phyloP scores from a whole-genome alignment of 352 stramenopile species.

The Aphanomyces astaci region DNA sequence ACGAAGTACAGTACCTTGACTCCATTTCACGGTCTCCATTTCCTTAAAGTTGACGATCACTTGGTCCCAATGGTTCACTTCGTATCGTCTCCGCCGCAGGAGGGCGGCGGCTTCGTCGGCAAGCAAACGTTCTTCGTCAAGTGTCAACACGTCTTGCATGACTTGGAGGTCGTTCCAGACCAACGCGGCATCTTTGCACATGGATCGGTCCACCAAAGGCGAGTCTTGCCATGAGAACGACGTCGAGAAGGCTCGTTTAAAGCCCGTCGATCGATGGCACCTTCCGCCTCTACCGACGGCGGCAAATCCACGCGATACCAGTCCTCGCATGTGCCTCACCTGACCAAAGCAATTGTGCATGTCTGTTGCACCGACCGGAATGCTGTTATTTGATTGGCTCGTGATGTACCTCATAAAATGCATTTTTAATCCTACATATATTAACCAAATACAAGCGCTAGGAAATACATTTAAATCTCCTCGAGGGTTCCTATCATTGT shows the following conservation, averaged over 20 bases:
- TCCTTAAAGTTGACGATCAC: constrained; percentile 85
- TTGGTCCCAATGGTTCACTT: constrained; percentile 77
- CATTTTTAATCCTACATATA: neutral
- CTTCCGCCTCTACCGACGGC: no score
- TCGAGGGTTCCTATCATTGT: neutral
- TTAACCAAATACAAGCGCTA: neutral
- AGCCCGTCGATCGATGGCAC: no score
- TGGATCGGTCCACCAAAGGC: constrained; percentile 40
- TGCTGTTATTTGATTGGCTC: neutral
- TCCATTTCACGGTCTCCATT: constrained; percentile 81
- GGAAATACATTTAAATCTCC: neutral
- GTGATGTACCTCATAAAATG: neutral
- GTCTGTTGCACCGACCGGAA: constrained; percentile 3
- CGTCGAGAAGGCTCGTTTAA: neutral
- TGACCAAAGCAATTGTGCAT: neutral
- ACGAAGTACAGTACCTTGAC: constrained; percentile 27
- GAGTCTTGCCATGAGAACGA: constrained; percentile 17
- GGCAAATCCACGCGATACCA: no score
- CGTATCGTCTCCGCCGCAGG: constrained; percentile 63
- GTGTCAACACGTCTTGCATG: constrained; percentile 56
- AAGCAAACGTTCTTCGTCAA: constrained; percentile 61
- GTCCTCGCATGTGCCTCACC: no score
- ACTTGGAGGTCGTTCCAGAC: constrained; percentile 53
- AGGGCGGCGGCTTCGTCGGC: constrained; percentile 60
- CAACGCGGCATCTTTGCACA: constrained; percentile 49